Evolutionary conservation across 805 yeast species (phyloP), one percentile per base, ranked within the genome.

Genomic region (Grigorovia humatica): DNA sequence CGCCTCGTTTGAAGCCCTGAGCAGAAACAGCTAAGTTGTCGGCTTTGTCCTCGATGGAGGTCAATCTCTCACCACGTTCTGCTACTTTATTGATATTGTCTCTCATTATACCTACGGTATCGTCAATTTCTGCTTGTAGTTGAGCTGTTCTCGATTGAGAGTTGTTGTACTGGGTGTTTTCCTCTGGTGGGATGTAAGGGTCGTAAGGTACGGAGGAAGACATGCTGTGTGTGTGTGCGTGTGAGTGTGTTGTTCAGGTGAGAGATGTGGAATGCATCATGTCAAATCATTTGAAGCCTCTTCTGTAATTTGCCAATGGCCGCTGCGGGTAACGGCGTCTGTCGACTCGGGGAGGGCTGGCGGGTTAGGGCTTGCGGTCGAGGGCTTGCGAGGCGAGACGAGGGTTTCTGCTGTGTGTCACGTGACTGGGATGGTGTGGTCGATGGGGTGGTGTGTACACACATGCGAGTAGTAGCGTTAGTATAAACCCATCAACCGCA

Each of bases 101-200:
- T 71, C 97, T 80, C 99, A 91, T 93, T 66, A 90, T 85, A 17
- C 95, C 97, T 45, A 93, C 96, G 15, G 99, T 90, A 65, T 88
- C 96, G 70, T 88, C 93, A 67, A 88, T 87, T 76, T 88, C 93
- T 79, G 90, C 88, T 69, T 86, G 90, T 65, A 86, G 79, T 56
- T 88, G 89, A 19, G 93, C 93, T 40, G 93, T 82, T 62, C 83
- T 78, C 59, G 79, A 70, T 58, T 64, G 66, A 35, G 53, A 47
- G 42, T 38, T 38, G 9, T 12, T 13, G 42, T 38, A 38, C 17
- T 38, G 42, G 17, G n/a, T 38, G 35, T 47, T 40, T 32, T 50
- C 50, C 42, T 79, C 77, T 54, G 82, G 77, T 49, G 91, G 91
- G 56, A 83, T 81, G 63, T 83, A 87, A 63, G 95, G 95, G 67